Evolutionary conservation across 225 moss, liverwort and hornwort species (phyloP), one percentile per base, ranked within the genome.

Genomic region (Climacium dendroides): DNA sequence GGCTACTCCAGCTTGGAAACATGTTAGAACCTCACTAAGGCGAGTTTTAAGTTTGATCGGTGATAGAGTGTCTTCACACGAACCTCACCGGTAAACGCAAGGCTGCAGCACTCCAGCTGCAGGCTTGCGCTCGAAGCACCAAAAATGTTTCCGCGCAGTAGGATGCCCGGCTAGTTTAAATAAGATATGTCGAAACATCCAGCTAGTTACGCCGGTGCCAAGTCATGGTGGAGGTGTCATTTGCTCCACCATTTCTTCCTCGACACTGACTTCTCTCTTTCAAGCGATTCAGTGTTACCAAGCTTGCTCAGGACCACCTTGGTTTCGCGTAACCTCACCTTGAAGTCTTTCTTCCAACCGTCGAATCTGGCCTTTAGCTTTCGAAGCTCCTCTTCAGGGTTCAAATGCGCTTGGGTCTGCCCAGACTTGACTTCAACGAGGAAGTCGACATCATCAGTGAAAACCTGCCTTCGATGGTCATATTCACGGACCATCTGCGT

Each of bases 401-500:
- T 96, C 86, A 99, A 80, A 87, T 94, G 97, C 53, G 98, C 98
- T 88, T 97, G 96, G 43, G 98, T 94, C 90, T 91, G 93, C 64
- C 98, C 98, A 52, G 98, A 96, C 90, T 99, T 99, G 76, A 99
- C 98, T 94, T 99, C 98, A 52, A 99, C 98, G 67, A 99, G 91
- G 82, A 99, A 99, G 85, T 99, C 98, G 19, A 95, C 95, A 86
- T 98, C 98, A 60, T 98, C 97, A 47, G 95, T 95, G 86, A 98
- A 98, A 34, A 98, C 98, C 91, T 98, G 98, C 80, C 93, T 95
- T 37, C 98, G 94, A 82, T 98, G 98, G 89, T 98, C 98, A 87
- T 93, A 98, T 83, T 98, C 98, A 91, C 96, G 95, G 63, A 95
- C 96, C 95, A 99, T 90, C 86, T 97, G 98, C 20, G 93, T 93